Evolutionary conservation across 331 rosid genomes (phyloP), one percentile per base, ranked within the genome.

Genomic region (Quercus tomentella): DNA sequence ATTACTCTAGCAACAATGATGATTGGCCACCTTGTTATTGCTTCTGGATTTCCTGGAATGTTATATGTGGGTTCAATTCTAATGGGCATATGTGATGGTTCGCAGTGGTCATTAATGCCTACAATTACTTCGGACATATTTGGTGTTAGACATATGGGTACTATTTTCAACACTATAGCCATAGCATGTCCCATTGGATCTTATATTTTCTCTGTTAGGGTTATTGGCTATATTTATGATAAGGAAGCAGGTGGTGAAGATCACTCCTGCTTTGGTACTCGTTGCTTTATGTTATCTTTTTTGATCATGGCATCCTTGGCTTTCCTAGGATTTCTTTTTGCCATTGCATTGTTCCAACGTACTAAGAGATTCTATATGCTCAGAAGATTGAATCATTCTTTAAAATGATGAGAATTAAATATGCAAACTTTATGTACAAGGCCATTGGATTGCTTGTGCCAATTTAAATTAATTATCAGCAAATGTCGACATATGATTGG

Each of bases 91-190:
- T 88, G 93, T 73, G 90, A 95, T 79, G 99, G 99, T 57, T 87
- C 97, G 57, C 83, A 95, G 58, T 95, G 99, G 99, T 89, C 96
- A 20, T 84, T 95, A 54, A 93, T 93, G 97, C 97, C 99, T 51
- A 90, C 96, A 56, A 88, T 95, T 77, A 90, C 94, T 67, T 90
- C 93, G 21, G 99, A 96, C 75, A 85, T 93, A 55, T 91, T 96
- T 86, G 99, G 99, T 14, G 85, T 95, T 4, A 81, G 77, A 82
- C 97, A 95, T 62, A 88, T 93, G 96, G 98, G 98, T 18, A 93
- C 99, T 51, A 96, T 93, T 76, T 96, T 90, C 91, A 93, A 96
- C 83, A 69, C 98, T 37, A 88, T 96, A 62, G 86, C 96, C 76
- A 87, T 90, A 66, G 91, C 97, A 21, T 89, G 97, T 57, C 99